Base-by-base conservation (phyloP, 345 rosid species). In the Mallotus nudiflorus region DNA sequence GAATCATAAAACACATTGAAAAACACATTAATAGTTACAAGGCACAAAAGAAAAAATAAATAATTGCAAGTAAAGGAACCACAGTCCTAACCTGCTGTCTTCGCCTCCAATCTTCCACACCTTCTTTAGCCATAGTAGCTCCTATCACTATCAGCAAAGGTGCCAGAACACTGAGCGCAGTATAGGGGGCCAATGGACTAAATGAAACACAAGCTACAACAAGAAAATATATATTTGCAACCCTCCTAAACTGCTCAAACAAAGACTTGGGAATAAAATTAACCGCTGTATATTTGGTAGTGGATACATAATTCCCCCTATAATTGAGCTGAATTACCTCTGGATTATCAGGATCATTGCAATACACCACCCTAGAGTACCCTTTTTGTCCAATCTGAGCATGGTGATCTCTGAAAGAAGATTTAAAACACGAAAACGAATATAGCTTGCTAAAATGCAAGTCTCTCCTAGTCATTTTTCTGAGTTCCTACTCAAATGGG, bases 181-280 rank as follows among this genome's bases (percentile, higher is more conserved):
- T 78, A 55, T 86, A 94, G 7, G 98, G 98, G 0, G 97, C 97
- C 81, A 94, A 72, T 0, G 97, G 97, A 72, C 90, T 91, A 76
- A 91, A 90, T 0, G 98, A 91, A 61, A 94, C 84, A 77, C 82
- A 91, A 60, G 97, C 91, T 29, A 90, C 96, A n/a, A 90, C 85
- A 50, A 94, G 86, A 78, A 94, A 94, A 72, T 94, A 94, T 42
- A 91, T 65, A 58, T 91, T 94, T 29, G 97, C 98, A 62, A 94
- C 97, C 85, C 98, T 85, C 83, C 98, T 86, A 71, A 94, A 94
- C 77, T 94, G 97, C 85, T 94, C 98, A 80, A 91, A 91, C 86
- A 94, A 77, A 18, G 98, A 89, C 90, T 94, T 94, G 33, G 98
- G 98, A 62, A 94, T 70, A 77, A 94, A 94, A 78, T 87, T 91